Base-by-base conservation (phyloP, 345 rosid species). In the Syzygium grande region DNA sequence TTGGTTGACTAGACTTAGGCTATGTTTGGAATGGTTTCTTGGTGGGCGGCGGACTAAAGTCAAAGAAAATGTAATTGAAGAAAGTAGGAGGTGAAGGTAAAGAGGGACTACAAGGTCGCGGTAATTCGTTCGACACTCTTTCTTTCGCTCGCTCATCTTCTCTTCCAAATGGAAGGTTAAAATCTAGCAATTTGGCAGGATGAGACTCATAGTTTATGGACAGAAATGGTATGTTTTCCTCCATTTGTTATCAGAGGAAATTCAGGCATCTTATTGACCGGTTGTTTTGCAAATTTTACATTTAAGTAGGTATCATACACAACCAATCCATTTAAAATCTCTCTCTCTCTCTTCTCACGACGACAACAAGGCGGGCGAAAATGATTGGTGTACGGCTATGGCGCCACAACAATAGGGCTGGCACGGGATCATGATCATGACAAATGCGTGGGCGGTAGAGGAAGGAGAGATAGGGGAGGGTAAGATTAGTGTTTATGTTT, bases 321-420 rank as follows among this genome's bases (percentile, higher is more conserved):
- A 14, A n/a, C 30, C 38, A n/a, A n/a, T 61, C 4, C 73, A 61
- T 6, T 4, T 4, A 6, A 0, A n/a, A 7, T 16, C 77, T 15
- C 15, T 59, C 3, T 12, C 13, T 23, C 10, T 56, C 2, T 56
- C n/a, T 41, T n/a, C n/a, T n/a, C n/a, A n/a, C 54, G 15, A 6
- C 19, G 21, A 52, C 54, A 2, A 52, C 19, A 17, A 52, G 21
- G 54, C 6, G 19, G 19, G 19, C 13, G 1, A 7, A n/a, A 2
- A n/a, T 0, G 38, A 63, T 14, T 2, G 11, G 2, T 29, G 16
- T 7, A 63, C 2, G 38, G 2, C 19, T 59, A 14, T 14, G 77
- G 2, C 1, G 5, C 38, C 5, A 14, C 38, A 29, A 63, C 10
- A 21, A 14, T 0, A 6, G 0, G 38, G 21, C 0, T 1, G 10